These are phyloP conservation scores for Hemerocallis citrina DNA, from an alignment of 106 monocot species.

Conservation along the genomic window DNA sequence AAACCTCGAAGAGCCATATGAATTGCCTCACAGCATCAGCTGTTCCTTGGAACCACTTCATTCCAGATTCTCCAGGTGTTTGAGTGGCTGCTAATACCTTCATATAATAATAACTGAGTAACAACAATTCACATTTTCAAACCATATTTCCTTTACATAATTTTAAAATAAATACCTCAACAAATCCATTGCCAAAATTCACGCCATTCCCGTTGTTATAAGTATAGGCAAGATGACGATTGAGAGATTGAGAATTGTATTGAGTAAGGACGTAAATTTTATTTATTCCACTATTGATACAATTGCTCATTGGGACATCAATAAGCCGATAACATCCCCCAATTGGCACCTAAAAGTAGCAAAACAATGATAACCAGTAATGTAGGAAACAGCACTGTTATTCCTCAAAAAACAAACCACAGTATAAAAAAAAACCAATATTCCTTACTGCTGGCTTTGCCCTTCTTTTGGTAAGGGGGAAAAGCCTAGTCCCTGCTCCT, in stretches of 20 bases:
- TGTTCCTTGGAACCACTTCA: constrained; percentile 88
- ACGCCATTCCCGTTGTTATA: constrained; percentile 66
- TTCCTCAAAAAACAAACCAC: not conserved
- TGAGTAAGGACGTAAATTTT: constrained; percentile 76
- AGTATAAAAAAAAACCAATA: not conserved
- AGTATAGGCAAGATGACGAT: constrained; percentile 59
- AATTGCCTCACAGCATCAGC: constrained; percentile 92
- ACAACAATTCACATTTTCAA: no score
- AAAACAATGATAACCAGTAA: not conserved
- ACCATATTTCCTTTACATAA: no score
- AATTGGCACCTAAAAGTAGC: constrained; percentile 45
- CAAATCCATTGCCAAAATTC: constrained; percentile 63
- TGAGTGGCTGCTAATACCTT: constrained; percentile 64
- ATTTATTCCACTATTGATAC: constrained; percentile 74
- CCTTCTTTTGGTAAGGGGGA: constrained; percentile 65
- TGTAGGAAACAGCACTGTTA: not conserved
- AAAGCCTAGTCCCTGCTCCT: constrained; percentile 69
- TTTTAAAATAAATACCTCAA: constrained; percentile 36
- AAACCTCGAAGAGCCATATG: constrained; percentile 85
- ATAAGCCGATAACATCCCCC: constrained; percentile 81
- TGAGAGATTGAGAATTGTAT: constrained; percentile 77
- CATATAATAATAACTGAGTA: not conserved
- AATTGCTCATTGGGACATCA: constrained; percentile 87
- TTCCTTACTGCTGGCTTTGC: constrained; percentile 66
- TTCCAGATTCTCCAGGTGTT: constrained; percentile 27